Conservation (phyloP, 306 rosid genomes). For the Vigna reflexopilosa region DNA sequence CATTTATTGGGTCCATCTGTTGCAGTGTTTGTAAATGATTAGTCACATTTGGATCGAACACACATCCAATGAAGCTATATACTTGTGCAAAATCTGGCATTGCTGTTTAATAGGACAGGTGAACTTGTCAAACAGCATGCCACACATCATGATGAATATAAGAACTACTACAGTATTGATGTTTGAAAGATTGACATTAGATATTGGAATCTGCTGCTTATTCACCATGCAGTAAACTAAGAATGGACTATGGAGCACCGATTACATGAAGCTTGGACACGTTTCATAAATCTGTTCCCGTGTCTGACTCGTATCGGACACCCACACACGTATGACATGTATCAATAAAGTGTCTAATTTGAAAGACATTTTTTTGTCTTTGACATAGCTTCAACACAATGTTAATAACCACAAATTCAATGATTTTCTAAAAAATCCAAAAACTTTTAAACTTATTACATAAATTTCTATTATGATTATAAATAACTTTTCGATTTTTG, state of each 20-base stretch:
- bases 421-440: no score
- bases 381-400: no score
- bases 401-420: no score
- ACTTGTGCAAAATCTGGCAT: conserved; percentile 72
- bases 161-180: background rate
- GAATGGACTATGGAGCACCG: background rate
- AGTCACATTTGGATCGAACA: conserved; percentile 42
- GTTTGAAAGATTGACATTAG: background rate
- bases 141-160: background rate
- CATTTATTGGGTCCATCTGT: conserved; percentile 71
- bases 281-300: no score
- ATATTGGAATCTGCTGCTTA: conserved; percentile 6
- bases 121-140: conserved; percentile 15
- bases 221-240: background rate
- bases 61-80: conserved; percentile 28
- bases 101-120: conserved; percentile 50
- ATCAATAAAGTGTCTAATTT: no score
- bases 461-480: no score
- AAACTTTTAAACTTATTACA: no score
- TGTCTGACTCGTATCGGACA: no score
- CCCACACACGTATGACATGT: no score
- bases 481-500: no score
- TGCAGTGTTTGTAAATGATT: conserved; percentile 68
- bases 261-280: no score
- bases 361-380: no score